Base-by-base conservation (phyloP, 2,329 filamentous ascomycete genomes). In the Helotiales sp. region DNA sequence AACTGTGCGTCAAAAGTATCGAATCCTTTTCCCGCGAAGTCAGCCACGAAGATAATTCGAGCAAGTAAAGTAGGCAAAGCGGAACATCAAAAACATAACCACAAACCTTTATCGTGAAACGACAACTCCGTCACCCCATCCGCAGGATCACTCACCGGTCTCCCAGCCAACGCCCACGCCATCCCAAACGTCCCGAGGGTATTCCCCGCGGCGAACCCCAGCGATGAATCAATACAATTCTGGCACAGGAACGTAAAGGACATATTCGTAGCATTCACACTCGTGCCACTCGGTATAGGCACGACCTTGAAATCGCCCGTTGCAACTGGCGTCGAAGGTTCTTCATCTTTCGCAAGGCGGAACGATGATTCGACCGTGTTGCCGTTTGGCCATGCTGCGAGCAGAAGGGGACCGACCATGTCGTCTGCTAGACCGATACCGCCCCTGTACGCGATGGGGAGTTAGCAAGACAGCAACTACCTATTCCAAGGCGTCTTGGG, bases 191-290 rank as follows among this genome's bases (percentile, higher is more conserved):
- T 69, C 1, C 70, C 72, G 0, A 63, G 69, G 1, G 75, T 70
- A 4, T 65, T 72, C 5, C 70, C 74, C 0, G 76, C 71, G 0
- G 71, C 73, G 5, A 79, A 73, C 0, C 78, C 78, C 0, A 78
- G 62, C 3, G 69, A 61, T 0, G 74, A 66, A 55, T 75, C 74
- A 8, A 80, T 71, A 57, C 79, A 80, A 11, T 75, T 74, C 52
- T 80, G 76, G 74, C 82, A 84, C 6, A 84, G 75, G 72, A 84
- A 84, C 0, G 82, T 84, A 71, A 81, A 83, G 0, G 79, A 79
- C 61, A 82, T 79, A 66, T 79, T 79, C 0, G 80, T 81, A 55
- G 69, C 74, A 74, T 82, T 83, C 65, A 81, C 78, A 34, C 76
- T 78, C 6, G 80, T 82, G 1, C 78, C 81, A n/a, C 78, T 78